Evolutionary conservation across 164 flowering plant species (phyloP).

Genomic region (Buxus sempervirens): DNA sequence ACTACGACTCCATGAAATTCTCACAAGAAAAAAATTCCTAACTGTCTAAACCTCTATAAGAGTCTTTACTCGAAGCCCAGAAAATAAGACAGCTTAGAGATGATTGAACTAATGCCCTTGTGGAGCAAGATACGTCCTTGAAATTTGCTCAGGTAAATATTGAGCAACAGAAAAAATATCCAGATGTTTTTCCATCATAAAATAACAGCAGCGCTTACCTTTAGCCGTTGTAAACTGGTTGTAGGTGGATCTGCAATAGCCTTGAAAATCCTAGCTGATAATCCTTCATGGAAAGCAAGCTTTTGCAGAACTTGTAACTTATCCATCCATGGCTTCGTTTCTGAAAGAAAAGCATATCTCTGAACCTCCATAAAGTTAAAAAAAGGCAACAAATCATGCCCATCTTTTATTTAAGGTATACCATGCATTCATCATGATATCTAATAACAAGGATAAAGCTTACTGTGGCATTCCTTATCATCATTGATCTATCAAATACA

Average conservation of each 20-base stretch:
- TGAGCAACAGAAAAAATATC: no score
- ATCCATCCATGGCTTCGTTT: conserved; percentile 95
- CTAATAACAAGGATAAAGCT: background rate
- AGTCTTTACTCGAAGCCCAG: no score
- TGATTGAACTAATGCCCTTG: no score
- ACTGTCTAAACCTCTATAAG: no score
- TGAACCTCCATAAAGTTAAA: no score
- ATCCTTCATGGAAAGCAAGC: conserved; percentile 42
- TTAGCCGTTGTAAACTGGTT: conserved; percentile 92
- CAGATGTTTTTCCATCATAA: background rate
- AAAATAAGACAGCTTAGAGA: no score
- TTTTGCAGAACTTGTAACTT: conserved; percentile 61
- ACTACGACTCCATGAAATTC: no score
- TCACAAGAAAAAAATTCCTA: no score
- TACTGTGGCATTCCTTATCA: background rate
- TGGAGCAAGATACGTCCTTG: no score
- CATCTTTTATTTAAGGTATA: background rate
- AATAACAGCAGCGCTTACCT: conserved; percentile 43
- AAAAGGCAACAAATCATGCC: no score
- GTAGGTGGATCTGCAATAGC: conserved; percentile 99
- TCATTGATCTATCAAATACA: no score
- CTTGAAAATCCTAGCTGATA: conserved; percentile 78
- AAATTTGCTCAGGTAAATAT: no score
- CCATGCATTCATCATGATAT: background rate
- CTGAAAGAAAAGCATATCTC: conserved; percentile 30